Evolutionary conservation across 805 yeast species (phyloP).

Genomic region (Lipomyces spencermartinsiae): DNA sequence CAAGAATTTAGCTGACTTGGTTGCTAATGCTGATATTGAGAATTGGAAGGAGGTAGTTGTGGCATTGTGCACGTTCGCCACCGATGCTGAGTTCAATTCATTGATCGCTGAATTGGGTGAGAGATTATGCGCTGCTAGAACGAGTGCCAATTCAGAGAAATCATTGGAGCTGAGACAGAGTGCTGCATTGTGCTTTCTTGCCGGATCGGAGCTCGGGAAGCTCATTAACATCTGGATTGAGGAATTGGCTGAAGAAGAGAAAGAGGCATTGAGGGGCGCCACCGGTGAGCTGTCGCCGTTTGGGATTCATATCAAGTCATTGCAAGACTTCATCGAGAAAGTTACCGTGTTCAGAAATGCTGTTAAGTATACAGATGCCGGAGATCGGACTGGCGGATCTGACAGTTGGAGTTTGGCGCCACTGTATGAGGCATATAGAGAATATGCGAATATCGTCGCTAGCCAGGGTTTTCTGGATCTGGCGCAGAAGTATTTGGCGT

Average conservation of each 20-base stretch:
- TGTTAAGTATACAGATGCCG: slow-evolving; percentile 40
- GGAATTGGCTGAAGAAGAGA: slow-evolving; percentile 63
- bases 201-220: slow-evolving; percentile 81
- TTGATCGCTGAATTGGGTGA: slow-evolving; percentile 77
- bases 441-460: slow-evolving; percentile 80
- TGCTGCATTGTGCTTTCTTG: slow-evolving; percentile 78
- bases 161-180: slow-evolving; percentile 60
- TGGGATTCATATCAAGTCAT: slow-evolving; percentile 82
- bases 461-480: slow-evolving; percentile 83
- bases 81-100: slow-evolving; percentile 54
- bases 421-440: slow-evolving; percentile 69
- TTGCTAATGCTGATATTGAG: slow-evolving; percentile 72
- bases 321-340: slow-evolving; percentile 83
- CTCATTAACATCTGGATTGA: slow-evolving; percentile 82
- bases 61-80: slow-evolving; percentile 64
- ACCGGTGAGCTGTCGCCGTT: slow-evolving; percentile 58
- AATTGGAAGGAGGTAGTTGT: slow-evolving; percentile 87
- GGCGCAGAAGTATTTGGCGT: slow-evolving; percentile 70
- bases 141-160: slow-evolving; percentile 24
- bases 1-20: slow-evolving; percentile 67
- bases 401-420: slow-evolving; percentile 54
- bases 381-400: slow-evolving; percentile 31
- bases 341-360: slow-evolving; percentile 73
- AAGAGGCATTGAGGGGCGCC: slow-evolving; percentile 42
- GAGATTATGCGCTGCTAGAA: slow-evolving; percentile 58